These are phyloP conservation scores for Torrubiella hemipterigena DNA, from an alignment of 2,329 filamentous ascomycete genomes.

Conservation along the genomic window DNA sequence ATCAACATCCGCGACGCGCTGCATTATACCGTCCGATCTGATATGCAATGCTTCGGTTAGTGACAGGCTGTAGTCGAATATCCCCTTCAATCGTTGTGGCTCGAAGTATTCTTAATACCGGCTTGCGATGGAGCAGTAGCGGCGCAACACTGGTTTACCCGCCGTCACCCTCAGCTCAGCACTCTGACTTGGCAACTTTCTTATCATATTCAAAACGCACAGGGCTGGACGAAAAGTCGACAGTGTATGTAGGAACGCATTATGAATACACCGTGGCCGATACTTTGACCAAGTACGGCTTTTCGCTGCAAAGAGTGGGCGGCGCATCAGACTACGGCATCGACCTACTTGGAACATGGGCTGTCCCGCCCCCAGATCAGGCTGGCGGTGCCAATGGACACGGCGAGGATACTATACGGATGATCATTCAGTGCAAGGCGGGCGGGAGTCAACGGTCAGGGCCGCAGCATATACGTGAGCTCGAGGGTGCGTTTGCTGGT, in stretches of 20 bases:
- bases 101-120: too few species aligned
- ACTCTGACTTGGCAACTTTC: conserved; percentile 54
- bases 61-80: too few species aligned
- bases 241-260: conserved; percentile 58
- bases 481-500: conserved; percentile 65
- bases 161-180: conserved; percentile 33
- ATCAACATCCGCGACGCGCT: too few species aligned
- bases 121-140: too few species aligned
- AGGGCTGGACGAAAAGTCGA: conserved; percentile 41
- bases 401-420: conserved; percentile 35
- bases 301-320: conserved; percentile 54
- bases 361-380: conserved; percentile 30
- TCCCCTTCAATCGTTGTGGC: too few species aligned
- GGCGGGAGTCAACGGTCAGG: conserved; percentile 33
- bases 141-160: conserved; percentile 28
- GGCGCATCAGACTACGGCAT: conserved; percentile 58
- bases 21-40: too few species aligned
- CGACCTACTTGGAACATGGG: conserved; percentile 63
- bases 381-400: conserved; percentile 11
- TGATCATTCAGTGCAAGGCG: conserved; percentile 60
- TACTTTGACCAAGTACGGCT: conserved; percentile 47
- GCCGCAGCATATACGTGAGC: conserved; percentile 56
- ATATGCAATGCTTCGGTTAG: too few species aligned
- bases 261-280: conserved; percentile 61
- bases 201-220: conserved; percentile 47